These are phyloP conservation scores for Cyberlindnera amylophila DNA, from an alignment of 805 yeast genomes.

Conservation along the genomic window DNA sequence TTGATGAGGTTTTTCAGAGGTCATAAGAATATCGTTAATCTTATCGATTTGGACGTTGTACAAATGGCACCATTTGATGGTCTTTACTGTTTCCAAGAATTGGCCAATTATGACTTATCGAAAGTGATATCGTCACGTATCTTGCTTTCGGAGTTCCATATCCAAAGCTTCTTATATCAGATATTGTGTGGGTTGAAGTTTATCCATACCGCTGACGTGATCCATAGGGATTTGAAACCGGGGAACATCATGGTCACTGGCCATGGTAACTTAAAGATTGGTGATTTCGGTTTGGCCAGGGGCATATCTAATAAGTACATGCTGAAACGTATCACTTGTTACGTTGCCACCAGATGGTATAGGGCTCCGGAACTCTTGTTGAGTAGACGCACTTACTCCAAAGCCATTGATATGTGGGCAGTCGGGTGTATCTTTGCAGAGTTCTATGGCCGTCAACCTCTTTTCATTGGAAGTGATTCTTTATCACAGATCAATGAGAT, in stretches of 20 bases:
- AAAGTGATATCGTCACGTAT: constrained; percentile 73
- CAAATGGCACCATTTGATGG: constrained; percentile 72
- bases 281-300: constrained; percentile 92
- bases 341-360: constrained; percentile 95
- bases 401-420: constrained; percentile 88
- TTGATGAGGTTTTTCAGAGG: constrained; percentile 82
- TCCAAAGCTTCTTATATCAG: constrained; percentile 73
- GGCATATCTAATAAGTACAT: constrained; percentile 47
- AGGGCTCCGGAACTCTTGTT: constrained; percentile 88
- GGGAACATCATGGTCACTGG: constrained; percentile 78
- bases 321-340: constrained; percentile 52
- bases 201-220: constrained; percentile 87
- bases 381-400: constrained; percentile 54
- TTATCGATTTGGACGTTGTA: constrained; percentile 73
- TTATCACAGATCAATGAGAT: constrained; percentile 70
- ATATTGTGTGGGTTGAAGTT: constrained; percentile 82
- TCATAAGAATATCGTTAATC: constrained; percentile 73
- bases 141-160: constrained; percentile 80
- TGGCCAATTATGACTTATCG: constrained; percentile 77
- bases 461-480: constrained; percentile 74
- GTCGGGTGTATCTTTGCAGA: constrained; percentile 89
- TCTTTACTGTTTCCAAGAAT: constrained; percentile 82
- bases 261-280: constrained; percentile 75
- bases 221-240: constrained; percentile 90
- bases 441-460: constrained; percentile 72